Conservation (phyloP, 257 asterid species). For the Nicotiana sylvestris region DNA sequence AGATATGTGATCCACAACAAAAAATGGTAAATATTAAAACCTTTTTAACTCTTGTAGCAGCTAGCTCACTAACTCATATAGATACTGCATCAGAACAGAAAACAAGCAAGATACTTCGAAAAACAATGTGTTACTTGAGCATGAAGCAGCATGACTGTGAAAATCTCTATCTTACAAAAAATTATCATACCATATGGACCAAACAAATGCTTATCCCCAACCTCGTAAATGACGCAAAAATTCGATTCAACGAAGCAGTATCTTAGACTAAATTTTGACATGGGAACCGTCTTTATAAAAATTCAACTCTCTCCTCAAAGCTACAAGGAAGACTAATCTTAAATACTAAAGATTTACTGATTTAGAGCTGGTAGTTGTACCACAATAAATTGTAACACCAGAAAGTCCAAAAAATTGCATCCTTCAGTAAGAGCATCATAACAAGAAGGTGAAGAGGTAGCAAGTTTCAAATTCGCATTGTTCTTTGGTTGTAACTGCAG, state of each 20-base stretch:
- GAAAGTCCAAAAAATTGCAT: background rate
- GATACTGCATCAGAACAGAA: background rate
- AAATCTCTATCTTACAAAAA: background rate
- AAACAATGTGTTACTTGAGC: background rate
- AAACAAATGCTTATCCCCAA: background rate
- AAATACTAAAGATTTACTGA: background rate
- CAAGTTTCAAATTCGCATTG: background rate
- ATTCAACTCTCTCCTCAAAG: background rate
- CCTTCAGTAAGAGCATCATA: background rate
- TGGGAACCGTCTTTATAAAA: background rate
- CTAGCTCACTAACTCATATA: background rate
- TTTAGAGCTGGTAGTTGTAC: background rate
- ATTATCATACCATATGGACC: background rate
- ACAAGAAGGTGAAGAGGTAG: background rate
- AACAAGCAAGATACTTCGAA: background rate
- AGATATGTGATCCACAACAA: constrained; percentile 8
- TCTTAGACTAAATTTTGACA: background rate
- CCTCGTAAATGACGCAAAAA: background rate
- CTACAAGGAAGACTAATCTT: background rate
- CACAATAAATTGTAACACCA: background rate
- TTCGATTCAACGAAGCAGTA: background rate
- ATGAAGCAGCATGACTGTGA: background rate
- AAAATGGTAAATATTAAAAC: background rate
- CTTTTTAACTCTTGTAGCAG: background rate
- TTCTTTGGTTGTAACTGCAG: constrained; percentile 1